Conservation (phyloP, 805 yeast genomes). For the Starmerella vaccinii region DNA sequence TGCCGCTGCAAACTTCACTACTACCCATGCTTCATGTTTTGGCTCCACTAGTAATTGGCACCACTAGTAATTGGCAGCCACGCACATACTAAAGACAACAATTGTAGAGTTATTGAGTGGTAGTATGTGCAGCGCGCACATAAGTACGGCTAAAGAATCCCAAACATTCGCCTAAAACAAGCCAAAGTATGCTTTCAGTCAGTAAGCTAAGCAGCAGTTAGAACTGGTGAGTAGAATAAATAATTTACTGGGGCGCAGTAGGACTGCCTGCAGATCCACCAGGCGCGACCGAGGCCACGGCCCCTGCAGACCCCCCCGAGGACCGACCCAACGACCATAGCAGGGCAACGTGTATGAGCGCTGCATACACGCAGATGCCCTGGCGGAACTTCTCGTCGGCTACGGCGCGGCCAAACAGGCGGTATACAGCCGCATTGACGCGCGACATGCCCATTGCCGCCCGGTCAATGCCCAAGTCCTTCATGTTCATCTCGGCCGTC, state of each 20-base stretch:
- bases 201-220: too few species aligned
- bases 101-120: too few species aligned
- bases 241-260: neutral
- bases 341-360: conserved; percentile 55
- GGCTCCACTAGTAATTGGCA: too few species aligned
- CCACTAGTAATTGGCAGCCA: too few species aligned
- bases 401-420: conserved; percentile 29
- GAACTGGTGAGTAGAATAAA: too few species aligned
- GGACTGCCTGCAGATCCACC: neutral
- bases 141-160: too few species aligned
- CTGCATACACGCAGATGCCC: conserved; percentile 48
- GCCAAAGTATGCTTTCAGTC: too few species aligned
- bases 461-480: conserved; percentile 66
- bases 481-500: conserved; percentile 75
- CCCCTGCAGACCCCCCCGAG: neutral
- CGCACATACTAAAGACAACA: too few species aligned
- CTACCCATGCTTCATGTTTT: too few species aligned
- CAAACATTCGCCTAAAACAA: too few species aligned
- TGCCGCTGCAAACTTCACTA: too few species aligned
- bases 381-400: conserved; percentile 17
- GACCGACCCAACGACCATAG: neutral
- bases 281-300: neutral
- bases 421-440: conserved; percentile 56
- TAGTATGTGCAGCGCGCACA: too few species aligned
- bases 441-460: conserved; percentile 63